These are phyloP conservation scores for Mucor lusitanicus DNA, from an alignment of 371 early-diverging fungal genomes.

Conservation along the genomic window DNA sequence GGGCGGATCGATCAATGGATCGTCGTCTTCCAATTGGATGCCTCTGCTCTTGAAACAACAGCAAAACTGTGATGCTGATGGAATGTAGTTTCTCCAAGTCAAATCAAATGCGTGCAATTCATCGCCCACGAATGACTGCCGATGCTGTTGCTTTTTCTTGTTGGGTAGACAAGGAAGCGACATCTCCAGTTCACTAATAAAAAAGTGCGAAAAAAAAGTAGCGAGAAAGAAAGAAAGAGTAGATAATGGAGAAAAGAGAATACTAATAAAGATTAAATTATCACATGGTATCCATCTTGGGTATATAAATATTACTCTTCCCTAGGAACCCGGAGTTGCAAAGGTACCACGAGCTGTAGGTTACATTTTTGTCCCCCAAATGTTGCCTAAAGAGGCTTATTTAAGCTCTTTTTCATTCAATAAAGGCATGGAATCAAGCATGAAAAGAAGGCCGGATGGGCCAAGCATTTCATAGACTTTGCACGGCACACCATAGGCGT, in stretches of 20 bases:
- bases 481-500: not conserved
- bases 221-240: not conserved
- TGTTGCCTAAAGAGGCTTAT: not conserved
- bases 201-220: slow-evolving; percentile 1
- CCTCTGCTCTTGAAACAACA: slow-evolving; percentile 23
- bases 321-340: slow-evolving; percentile 1
- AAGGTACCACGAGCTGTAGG: not conserved
- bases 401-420: not conserved
- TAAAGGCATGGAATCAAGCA: not conserved
- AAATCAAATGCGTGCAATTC: slow-evolving; percentile 43
- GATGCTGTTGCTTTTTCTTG: slow-evolving; percentile 11
- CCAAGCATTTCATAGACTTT: not conserved
- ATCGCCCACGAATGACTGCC: slow-evolving; percentile 2
- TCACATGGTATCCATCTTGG: slow-evolving; percentile 18
- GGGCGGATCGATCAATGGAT: slow-evolving; percentile 26
- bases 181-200: slow-evolving; percentile 3
- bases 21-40: slow-evolving; percentile 40
- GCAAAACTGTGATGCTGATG: slow-evolving; percentile 32
- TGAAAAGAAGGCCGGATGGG: not conserved
- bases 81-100: slow-evolving; percentile 51
- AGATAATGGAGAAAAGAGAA: not conserved
- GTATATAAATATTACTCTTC: not conserved
- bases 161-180: slow-evolving; percentile 18
- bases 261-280: slow-evolving; percentile 7
- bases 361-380: not conserved